Evolutionary conservation across 306 rosid species (phyloP), one percentile per base, ranked within the genome.

Genomic region (Lathyrus aphaca): DNA sequence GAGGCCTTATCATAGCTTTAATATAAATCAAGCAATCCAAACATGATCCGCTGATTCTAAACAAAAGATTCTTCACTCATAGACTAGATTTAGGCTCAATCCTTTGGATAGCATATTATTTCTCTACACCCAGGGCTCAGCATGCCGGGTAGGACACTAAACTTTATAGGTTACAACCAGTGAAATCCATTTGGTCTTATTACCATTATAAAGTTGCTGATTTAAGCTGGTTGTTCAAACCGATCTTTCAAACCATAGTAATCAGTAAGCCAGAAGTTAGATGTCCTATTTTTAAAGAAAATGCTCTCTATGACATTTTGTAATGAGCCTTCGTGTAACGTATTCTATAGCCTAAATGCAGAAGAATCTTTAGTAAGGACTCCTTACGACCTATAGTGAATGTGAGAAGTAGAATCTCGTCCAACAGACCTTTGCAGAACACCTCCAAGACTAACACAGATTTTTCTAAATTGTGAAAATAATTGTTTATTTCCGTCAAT

Each of bases 121-220:
- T 59, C 56, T 56, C 57, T 74, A 18, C 10, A 58, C 51, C 60
- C 51, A 6, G 19, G 56, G 38, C 72, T 13, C 53, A 43, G 44
- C 60, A 37, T 12, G 45, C 29, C 29, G 29, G 29, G 29, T 3
- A 25, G 29, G 29, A 25, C 29, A 25, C 29, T 25, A 25, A 25
- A 25, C 29, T 25, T 25, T 25, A 25, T 25, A 25, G 29, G 3
- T 25, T 25, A 25, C 29, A 25, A 25, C 29, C 29, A 25, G 29
- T 25, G 29, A 25, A 25, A 25, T 25, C 4, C 29, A 25, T 25
- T 25, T 25, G 29, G 29, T 25, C 29, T 25, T 25, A 25, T 25
- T 25, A 25, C 29, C 29, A 25, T 25, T 25, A 25, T 25, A 25
- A 25, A 25, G 29, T 25, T 25, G 29, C 2, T 25, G 29, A 3